Evolutionary conservation across 331 rosid genomes (phyloP).

Genomic region (Telfairia occidentalis): DNA sequence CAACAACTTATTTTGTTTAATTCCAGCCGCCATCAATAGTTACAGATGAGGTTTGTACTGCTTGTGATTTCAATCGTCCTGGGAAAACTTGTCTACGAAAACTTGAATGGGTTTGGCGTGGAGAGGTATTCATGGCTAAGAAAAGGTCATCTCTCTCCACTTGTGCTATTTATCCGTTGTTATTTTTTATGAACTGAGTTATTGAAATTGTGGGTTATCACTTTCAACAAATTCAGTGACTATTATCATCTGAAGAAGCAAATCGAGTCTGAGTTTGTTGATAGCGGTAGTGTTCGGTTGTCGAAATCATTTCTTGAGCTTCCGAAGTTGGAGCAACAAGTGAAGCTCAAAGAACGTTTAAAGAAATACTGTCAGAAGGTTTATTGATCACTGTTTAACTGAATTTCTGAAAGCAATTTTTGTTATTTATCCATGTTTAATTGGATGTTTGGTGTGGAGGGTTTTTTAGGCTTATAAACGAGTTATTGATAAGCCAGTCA

Average conservation of each 20-base stretch:
- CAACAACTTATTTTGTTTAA: conserved; percentile 8
- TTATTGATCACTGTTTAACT: conserved; percentile 25
- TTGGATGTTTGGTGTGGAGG: no score
- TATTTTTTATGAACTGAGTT: conserved; percentile 12
- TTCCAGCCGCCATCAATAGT: conserved; percentile 93
- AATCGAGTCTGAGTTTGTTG: conserved; percentile 88
- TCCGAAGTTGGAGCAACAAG: conserved; percentile 77
- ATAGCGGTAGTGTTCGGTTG: conserved; percentile 33
- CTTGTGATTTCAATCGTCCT: conserved; percentile 97
- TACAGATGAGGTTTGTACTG: conserved; percentile 93
- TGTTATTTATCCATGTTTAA: not conserved
- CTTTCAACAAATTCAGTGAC: conserved; percentile 50
- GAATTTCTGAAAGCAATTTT: conserved; percentile 3
- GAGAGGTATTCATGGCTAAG: conserved; percentile 80
- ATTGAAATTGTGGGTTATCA: conserved; percentile 19
- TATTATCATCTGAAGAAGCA: conserved; percentile 84
- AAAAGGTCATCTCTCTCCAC: conserved; percentile 37
- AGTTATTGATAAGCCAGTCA: conserved; percentile 84
- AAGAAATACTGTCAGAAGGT: conserved; percentile 99
- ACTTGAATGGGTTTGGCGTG: conserved; percentile 99
- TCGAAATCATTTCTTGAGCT: conserved; percentile 82
- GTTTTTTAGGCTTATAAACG: conserved; percentile 70
- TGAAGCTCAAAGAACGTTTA: conserved; percentile 73
- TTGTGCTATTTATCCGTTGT: not conserved
- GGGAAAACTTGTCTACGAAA: conserved; percentile 90